A percentile compares a stretch with the other conserved stretches of the same genome.
These are phyloP conservation scores for Candida xyloterini DNA, from an alignment of 805 yeast species.

Conservation along the genomic window DNA sequence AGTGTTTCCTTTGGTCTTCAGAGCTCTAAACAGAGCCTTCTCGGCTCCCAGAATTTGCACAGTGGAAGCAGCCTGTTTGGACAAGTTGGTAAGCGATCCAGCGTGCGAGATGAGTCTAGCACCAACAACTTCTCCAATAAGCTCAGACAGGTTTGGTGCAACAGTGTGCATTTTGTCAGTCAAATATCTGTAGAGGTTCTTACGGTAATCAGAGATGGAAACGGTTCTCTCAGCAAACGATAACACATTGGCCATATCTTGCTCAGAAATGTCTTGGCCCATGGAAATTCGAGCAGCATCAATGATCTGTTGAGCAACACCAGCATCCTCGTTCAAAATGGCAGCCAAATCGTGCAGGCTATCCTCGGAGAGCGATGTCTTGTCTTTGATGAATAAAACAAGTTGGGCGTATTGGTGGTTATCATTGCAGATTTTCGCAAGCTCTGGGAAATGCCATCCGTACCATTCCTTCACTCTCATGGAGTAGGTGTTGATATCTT, in stretches of 20 bases:
- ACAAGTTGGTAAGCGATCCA: constrained; percentile 92
- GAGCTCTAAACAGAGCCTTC: constrained; percentile 93
- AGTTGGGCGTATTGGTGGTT: constrained; percentile 83
- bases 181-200: constrained; percentile 76
- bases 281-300: constrained; percentile 95
- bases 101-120: constrained; percentile 98
- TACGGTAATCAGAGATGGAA: constrained; percentile 86
- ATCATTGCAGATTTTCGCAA: constrained; percentile 87
- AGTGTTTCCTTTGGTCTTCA: constrained; percentile 94
- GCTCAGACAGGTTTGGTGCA: constrained; percentile 94
- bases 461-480: constrained; percentile 99
- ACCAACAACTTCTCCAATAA: constrained; percentile 98
- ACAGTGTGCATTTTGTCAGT: constrained; percentile 96
- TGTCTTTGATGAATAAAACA: constrained; percentile 80
- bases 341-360: constrained; percentile 89
- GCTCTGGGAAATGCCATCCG: constrained; percentile 98
- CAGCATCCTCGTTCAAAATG: constrained; percentile 87
- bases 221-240: constrained; percentile 94
- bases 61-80: constrained; percentile 98
- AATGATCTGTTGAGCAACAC: constrained; percentile 83
- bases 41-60: constrained; percentile 98
- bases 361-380: constrained; percentile 75
- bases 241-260: constrained; percentile 87
- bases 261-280: constrained; percentile 97
- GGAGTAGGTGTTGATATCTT: constrained; percentile 95